phyloP scores from a whole-genome alignment of 306 rosid genomes.

The Fragaria nilgerrensis region DNA sequence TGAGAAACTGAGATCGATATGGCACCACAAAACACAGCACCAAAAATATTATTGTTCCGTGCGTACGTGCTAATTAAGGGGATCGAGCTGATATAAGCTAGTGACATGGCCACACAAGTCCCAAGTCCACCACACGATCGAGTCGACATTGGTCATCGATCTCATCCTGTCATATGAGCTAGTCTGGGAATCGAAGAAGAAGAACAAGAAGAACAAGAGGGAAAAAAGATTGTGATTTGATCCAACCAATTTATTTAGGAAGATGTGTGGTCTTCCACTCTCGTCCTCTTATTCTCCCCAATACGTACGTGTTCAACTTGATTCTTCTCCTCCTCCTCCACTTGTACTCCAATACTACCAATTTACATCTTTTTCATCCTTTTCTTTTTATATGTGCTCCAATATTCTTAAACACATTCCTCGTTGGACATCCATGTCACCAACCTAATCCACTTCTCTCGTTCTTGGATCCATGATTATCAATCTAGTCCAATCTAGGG shows the following conservation, averaged over 20 bases:
- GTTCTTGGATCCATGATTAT: not conserved
- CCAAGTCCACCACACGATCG: constrained; percentile 5
- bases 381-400: not conserved
- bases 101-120: not conserved
- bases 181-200: not conserved
- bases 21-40: constrained; percentile 1
- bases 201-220: not conserved
- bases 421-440: constrained; percentile 55
- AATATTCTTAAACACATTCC: constrained; percentile 11
- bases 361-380: constrained; percentile 1
- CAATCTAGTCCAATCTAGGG: not conserved
- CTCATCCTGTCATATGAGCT: constrained; percentile 15
- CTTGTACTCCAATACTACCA: constrained; percentile 24
- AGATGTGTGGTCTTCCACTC: constrained; percentile 42
- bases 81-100: not conserved
- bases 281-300: not conserved
- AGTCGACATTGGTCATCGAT: constrained; percentile 8
- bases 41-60: not conserved
- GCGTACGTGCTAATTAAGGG: not conserved
- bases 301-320: constrained; percentile 31
- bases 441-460: constrained; percentile 45
- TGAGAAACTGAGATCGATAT: constrained; percentile 3
- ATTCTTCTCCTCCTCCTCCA: constrained; percentile 30
- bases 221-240: constrained; percentile 5
- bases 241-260: constrained; percentile 16